These are phyloP conservation scores for Xylaria sp. DNA, from an alignment of 2,329 filamentous ascomycete species.

Conservation along the genomic window DNA sequence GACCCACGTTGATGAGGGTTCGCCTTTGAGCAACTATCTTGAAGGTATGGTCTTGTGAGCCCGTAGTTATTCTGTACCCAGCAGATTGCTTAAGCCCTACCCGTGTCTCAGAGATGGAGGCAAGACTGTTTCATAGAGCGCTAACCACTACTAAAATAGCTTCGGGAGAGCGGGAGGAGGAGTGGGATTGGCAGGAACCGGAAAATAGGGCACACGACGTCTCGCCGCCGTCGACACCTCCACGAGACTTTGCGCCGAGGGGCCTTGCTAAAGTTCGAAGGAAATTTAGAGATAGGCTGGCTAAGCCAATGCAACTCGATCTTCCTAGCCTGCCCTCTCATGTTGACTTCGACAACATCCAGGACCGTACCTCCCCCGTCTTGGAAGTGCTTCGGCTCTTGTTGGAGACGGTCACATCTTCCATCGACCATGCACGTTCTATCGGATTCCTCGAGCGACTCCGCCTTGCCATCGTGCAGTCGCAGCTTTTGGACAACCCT, in stretches of 20 bases:
- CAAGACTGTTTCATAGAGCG: background rate
- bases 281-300: constrained; percentile 46
- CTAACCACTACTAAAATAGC: constrained; percentile 43
- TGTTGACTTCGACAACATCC: constrained; percentile 43
- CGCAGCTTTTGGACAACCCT: constrained; percentile 49
- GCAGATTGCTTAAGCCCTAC: background rate
- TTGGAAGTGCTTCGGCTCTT: constrained; percentile 42
- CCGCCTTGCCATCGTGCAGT: constrained; percentile 49
- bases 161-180: constrained; percentile 43
- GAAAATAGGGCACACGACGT: constrained; percentile 41
- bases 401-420: constrained; percentile 48
- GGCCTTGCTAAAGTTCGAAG: constrained; percentile 47
- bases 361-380: constrained; percentile 44
- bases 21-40: constrained; percentile 50
- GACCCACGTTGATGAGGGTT: constrained; percentile 50
- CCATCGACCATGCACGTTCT: constrained; percentile 47
- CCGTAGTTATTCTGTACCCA: background rate
- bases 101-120: constrained; percentile 12
- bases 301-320: constrained; percentile 44
- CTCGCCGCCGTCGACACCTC: constrained; percentile 47
- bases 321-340: constrained; percentile 40
- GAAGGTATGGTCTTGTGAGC: constrained; percentile 42
- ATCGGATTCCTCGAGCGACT: constrained; percentile 49
- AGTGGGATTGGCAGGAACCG: constrained; percentile 45
- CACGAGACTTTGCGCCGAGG: constrained; percentile 48